Conservation (phyloP, 176 grass and related monocot genomes). For the Cenchrus americanus region DNA sequence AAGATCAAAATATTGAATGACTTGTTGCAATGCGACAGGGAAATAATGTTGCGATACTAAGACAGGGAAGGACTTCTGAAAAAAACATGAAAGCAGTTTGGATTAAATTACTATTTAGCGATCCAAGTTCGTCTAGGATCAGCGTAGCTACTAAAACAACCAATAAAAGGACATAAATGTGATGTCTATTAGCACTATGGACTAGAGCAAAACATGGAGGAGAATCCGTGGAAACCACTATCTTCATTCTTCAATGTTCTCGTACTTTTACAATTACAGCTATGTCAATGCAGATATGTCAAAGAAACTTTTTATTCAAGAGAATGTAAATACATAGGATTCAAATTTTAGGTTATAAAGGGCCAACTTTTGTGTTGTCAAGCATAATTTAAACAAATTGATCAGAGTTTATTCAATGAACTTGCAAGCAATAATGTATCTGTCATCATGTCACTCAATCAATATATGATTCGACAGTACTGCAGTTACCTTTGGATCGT, state of each 20-base stretch:
- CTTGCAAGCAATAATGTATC: background rate
- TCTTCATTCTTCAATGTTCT: background rate
- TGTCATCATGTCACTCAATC: background rate
- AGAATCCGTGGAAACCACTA: background rate
- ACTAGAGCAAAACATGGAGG: background rate
- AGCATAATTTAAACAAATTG: background rate
- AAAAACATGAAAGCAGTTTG: background rate
- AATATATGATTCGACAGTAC: background rate
- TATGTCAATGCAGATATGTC: background rate
- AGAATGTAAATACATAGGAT: background rate
- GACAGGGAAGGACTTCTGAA: background rate
- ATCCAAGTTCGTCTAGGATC: background rate
- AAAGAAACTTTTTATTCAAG: background rate
- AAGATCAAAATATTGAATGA: background rate
- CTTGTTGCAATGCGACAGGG: background rate
- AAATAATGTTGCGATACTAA: background rate
- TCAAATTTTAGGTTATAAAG: background rate
- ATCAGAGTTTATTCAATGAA: background rate
- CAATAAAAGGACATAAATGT: constrained; percentile 47
- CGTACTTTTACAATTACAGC: background rate
- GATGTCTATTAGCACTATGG: constrained; percentile 33
- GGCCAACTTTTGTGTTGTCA: background rate
- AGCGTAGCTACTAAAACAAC: constrained; percentile 38
- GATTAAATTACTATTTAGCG: background rate
- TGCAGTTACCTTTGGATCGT: background rate